Conservation (phyloP, 2,329 filamentous ascomycete genomes). For the Alternaria sp. region DNA sequence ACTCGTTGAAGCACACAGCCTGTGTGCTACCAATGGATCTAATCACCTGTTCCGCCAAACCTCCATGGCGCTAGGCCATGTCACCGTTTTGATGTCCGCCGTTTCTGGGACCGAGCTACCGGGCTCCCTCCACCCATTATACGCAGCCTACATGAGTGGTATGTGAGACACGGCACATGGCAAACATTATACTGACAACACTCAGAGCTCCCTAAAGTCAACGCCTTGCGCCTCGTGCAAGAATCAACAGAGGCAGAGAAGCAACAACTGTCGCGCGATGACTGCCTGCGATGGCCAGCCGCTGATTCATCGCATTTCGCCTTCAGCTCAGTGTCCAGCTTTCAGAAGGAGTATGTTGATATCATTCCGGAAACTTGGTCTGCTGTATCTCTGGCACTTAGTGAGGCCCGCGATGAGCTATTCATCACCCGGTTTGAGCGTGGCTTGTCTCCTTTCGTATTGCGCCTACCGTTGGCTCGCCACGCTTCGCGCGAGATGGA, state of each 20-base stretch:
- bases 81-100: constrained; percentile 50
- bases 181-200: constrained; percentile 5
- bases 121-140: constrained; percentile 47
- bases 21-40: constrained; percentile 61
- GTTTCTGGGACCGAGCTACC: constrained; percentile 36
- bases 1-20: constrained; percentile 67
- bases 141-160: constrained; percentile 50
- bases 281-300: constrained; percentile 50
- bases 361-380: constrained; percentile 85
- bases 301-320: constrained; percentile 38
- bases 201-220: constrained; percentile 71
- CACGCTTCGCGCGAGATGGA: constrained; percentile 82
- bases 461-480: constrained; percentile 83
- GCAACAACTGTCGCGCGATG: constrained; percentile 45
- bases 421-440: constrained; percentile 85
- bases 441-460: constrained; percentile 78
- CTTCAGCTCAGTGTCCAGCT: constrained; percentile 56
- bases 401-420: constrained; percentile 81
- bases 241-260: constrained; percentile 60
- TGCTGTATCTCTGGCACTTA: constrained; percentile 83
- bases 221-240: constrained; percentile 72
- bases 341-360: constrained; percentile 83
- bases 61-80: constrained; percentile 44
- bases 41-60: constrained; percentile 62
- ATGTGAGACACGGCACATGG: constrained; percentile 4